phyloP scores from a whole-genome alignment of 768 basidiomycete genomes.

The Mycena epipterygia region DNA sequence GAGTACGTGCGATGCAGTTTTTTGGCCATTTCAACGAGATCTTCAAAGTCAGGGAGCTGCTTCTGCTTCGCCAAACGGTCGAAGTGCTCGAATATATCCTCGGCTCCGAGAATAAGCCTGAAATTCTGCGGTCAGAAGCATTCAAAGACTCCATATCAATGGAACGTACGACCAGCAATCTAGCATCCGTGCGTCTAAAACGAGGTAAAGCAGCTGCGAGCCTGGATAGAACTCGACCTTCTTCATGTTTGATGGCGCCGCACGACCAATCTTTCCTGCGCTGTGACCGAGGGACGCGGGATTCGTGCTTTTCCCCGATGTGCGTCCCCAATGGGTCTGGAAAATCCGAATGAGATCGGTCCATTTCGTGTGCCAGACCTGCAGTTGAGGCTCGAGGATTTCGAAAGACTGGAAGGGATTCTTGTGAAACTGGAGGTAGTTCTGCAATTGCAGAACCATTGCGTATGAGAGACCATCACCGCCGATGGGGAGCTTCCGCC shows the following conservation, averaged over 20 bases:
- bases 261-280: conserved; percentile 43
- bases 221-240: conserved; percentile 45
- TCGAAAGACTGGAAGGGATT: conserved; percentile 31
- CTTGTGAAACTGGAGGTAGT: conserved; percentile 33
- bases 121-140: neutral
- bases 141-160: neutral
- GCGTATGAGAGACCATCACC: conserved; percentile 55
- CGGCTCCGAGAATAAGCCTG: neutral
- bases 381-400: conserved; percentile 28
- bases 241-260: conserved; percentile 46
- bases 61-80: neutral
- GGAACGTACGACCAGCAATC: conserved; percentile 49
- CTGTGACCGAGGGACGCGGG: conserved; percentile 49
- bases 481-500: conserved; percentile 43
- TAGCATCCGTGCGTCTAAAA: conserved; percentile 47
- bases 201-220: conserved; percentile 39
- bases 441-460: conserved; percentile 33
- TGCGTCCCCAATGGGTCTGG: conserved; percentile 48
- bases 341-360: conserved; percentile 35
- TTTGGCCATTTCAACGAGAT: neutral
- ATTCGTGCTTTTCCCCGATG: conserved; percentile 32
- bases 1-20: neutral
- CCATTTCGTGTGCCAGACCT: conserved; percentile 38
- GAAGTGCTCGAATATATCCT: conserved; percentile 6
- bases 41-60: conserved; percentile 4